phyloP scores from a whole-genome alignment of 345 rosid species.

The Dovyalis caffra region DNA sequence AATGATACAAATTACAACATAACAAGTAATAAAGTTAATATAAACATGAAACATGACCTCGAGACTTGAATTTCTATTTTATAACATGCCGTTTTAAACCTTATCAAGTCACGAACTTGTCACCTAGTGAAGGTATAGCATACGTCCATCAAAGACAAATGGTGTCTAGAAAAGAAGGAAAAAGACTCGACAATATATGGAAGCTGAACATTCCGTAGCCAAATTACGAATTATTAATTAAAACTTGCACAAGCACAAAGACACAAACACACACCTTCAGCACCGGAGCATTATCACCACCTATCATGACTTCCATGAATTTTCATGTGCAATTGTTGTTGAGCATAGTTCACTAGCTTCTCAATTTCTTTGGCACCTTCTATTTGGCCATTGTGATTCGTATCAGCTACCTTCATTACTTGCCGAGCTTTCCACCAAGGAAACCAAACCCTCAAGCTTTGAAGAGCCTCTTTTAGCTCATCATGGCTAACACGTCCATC shows the following conservation, averaged over 20 bases:
- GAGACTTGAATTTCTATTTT: too few species aligned
- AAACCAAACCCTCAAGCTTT: conserved; percentile 24
- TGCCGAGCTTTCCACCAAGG: conserved; percentile 38
- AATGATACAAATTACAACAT: too few species aligned
- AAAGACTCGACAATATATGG: too few species aligned
- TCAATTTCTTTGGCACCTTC: conserved; percentile 29
- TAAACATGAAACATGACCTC: too few species aligned
- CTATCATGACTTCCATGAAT: conserved; percentile 9
- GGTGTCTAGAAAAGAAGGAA: too few species aligned
- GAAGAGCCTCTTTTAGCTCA: conserved; percentile 31
- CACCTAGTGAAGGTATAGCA: too few species aligned
- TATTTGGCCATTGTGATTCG: conserved; percentile 23
- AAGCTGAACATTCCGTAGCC: neutral
- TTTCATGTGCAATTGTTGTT: conserved; percentile 33
- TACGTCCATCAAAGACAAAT: too few species aligned
- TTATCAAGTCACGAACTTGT: too few species aligned
- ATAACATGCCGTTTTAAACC: too few species aligned
- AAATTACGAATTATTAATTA: neutral
- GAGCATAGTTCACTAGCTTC: conserved; percentile 21
- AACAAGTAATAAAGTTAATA: too few species aligned
- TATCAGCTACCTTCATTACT: conserved; percentile 31
- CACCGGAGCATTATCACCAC: too few species aligned
- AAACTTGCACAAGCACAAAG: neutral
- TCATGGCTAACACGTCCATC: conserved; percentile 26
- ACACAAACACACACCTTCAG: neutral